Base-by-base conservation (phyloP, 495 filamentous ascomycete species). In the Penicillium arizonense region DNA sequence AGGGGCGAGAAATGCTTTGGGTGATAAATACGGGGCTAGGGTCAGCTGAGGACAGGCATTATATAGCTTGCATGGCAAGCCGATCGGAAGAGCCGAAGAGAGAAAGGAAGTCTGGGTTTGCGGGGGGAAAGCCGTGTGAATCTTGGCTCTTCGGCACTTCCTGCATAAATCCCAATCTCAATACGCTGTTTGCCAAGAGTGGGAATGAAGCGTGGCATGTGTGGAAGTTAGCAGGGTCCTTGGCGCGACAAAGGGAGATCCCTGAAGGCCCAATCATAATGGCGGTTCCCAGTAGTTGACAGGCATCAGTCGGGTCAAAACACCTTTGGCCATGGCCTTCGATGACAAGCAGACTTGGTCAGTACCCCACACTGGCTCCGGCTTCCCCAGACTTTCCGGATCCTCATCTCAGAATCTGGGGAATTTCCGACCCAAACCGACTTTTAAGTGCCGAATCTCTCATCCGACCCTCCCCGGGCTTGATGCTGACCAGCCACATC, bases 101-200 rank as follows among this genome's bases (percentile, higher is more conserved):
- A 7, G 16, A 8, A 3, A 39, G n/a, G n/a, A 37, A 14, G 13
- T 47, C 45, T 21, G 51, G 50, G 45, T 51, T 58, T 47, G 51
- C 37, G 51, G 56, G 50, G 50, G 37, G 55, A 36, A 24, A 32
- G 28, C 8, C 28, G 28, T 30, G 28, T 18, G 12, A 21, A 23
- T 26, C 7, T n/a, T 33, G 30, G 9, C n/a, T 30, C 3, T 43
- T 24, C 48, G 39, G 37, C 38, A 26, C 11, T 50, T 42, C 33
- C 11, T 24, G 20, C 30, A 50, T 14, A 13, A 21, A 4, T 6
- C 23, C 21, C 3, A 35, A 28, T 18, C 30, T 36, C 32, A 33
- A 53, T 47, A 36, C 52, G 54, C 54, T 49, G 49, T 16, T 30
- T 43, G 50, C 56, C 50, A 54, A 54, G 50, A 16, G 23, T 21